A percentile compares a stretch with the other conserved stretches of the same genome.
Conservation (phyloP, 2,329 filamentous ascomycete species). For the Trichocomaceae sp. region DNA sequence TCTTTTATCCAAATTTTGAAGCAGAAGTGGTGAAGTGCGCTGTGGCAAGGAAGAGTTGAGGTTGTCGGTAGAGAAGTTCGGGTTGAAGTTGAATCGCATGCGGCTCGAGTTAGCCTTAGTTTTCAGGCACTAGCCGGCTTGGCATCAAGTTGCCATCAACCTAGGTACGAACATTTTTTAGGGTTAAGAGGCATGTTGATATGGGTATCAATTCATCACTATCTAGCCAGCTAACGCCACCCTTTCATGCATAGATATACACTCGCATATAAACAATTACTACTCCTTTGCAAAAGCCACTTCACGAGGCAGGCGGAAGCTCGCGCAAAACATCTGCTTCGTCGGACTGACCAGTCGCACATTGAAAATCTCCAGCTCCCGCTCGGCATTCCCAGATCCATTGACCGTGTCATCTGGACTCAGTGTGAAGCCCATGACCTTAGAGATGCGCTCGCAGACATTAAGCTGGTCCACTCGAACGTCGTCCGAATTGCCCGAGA, state of each 20-base stretch:
- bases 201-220: constrained; percentile 6
- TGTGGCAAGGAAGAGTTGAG: background rate
- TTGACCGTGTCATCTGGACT: constrained; percentile 45
- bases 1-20: background rate
- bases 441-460: constrained; percentile 58
- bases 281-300: constrained; percentile 61
- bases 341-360: constrained; percentile 86
- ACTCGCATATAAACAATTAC: background rate
- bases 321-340: constrained; percentile 96
- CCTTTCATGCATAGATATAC: background rate
- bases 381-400: constrained; percentile 53
- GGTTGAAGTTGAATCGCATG: background rate
- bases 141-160: no score
- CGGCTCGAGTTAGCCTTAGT: background rate
- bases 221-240: background rate
- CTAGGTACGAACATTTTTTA: no score
- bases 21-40: no score
- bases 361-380: constrained; percentile 51
- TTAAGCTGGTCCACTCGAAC: constrained; percentile 55
- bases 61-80: background rate
- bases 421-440: constrained; percentile 55
- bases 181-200: no score
- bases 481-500: constrained; percentile 73
- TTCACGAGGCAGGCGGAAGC: constrained; percentile 73
- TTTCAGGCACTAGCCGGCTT: background rate